Conservation (phyloP, 208 protist species). For the Leishmania lainsoni region DNA sequence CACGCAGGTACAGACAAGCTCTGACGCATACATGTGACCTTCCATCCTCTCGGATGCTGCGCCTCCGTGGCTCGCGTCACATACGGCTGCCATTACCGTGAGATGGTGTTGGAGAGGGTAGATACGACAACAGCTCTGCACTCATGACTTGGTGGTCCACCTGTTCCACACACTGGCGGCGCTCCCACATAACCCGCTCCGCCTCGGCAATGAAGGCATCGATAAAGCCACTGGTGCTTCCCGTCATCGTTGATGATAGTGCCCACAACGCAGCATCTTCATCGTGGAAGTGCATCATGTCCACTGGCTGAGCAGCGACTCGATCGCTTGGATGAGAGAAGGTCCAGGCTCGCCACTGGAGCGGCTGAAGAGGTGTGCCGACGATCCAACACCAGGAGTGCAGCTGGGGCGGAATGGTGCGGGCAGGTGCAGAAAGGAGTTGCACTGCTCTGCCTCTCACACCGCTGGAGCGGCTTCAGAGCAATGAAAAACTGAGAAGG, state of each 20-base stretch:
- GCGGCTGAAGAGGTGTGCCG: background rate
- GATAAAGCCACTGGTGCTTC: slow-evolving; percentile 8
- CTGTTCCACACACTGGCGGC: slow-evolving; percentile 4
- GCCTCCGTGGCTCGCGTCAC: background rate
- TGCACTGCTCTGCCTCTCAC: background rate
- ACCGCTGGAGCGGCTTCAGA: background rate
- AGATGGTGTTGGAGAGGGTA: background rate
- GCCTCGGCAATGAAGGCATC: slow-evolving; percentile 37
- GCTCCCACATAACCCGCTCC: slow-evolving; percentile 31
- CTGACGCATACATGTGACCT: background rate
- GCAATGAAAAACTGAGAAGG: background rate
- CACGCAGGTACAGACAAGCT: background rate
- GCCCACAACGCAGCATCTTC: background rate
- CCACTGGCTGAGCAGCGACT: background rate
- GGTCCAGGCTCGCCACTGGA: background rate
- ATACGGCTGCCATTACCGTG: background rate
- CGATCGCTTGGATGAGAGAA: background rate
- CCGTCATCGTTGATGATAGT: background rate
- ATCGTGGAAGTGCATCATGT: background rate
- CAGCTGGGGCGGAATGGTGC: background rate
- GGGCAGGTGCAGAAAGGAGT: background rate
- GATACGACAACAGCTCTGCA: background rate
- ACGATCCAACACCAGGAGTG: background rate
- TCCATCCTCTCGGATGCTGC: background rate
- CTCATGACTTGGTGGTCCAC: background rate